Evolutionary conservation across 768 basidiomycete species (phyloP), one percentile per base, ranked within the genome.

Genomic region (Mrakia gelida): DNA sequence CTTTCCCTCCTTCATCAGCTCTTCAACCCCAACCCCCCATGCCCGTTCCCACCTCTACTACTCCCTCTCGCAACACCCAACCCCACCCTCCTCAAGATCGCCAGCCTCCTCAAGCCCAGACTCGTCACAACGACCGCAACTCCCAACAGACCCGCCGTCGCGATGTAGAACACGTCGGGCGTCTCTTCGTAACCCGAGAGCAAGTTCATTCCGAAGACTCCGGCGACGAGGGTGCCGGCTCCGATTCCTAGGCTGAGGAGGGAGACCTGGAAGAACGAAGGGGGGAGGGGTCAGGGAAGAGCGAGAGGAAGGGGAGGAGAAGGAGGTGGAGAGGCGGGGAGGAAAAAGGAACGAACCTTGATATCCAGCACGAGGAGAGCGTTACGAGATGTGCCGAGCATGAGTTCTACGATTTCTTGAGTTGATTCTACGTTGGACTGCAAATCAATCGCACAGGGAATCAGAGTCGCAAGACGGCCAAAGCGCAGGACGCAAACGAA

Each of bases 381-480:
- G 70, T 79, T 79, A 3, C 78, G 78, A 43, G 78, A 75, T 6
- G 68, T 72, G 18, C 41, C 56, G 3, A 79, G 62, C 68, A 75
- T 54, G 3, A 79, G 68, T n/a, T 79, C 78, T 45, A 79, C 75
- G 30, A 79, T 75, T 45, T 79, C 78, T 45, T 75, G 73, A 10
- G 74, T 79, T 26, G 73, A 75, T 28, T 75, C 56, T 10, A 78
- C 77, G 77, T 78, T 78, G 1, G 77, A 52, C 77, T 78, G 71
- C 4, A 30, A 30, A 26, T 3, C 4, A 16, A 23, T 2, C 30
- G n/a, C 45, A 34, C 38, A 15, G 3, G 32, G 56, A 3, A 2
- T 34, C 56, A 49, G 28, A 13, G 21, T 15, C 15, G n/a, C 3
- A 15, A 26, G 13, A 21, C 13, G 8, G 5, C 6, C 5, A 21